phyloP scores from a whole-genome alignment of 2,329 filamentous ascomycete species.

The Xylariaceae sp. region DNA sequence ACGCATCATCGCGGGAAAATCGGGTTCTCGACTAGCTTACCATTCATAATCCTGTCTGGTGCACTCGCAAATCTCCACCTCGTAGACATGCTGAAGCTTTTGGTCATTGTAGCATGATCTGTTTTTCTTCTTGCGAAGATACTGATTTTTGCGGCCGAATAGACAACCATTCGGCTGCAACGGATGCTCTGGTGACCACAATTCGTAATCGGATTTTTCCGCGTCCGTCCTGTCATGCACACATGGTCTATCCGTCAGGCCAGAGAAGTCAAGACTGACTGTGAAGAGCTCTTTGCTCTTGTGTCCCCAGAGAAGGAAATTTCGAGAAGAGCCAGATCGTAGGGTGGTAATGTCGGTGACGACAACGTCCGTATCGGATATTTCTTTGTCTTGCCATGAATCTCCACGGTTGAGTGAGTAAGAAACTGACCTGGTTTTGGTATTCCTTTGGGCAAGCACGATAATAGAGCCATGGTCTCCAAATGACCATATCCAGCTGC shows the following conservation, averaged over 20 bases:
- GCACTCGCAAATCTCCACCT: constrained; percentile 81
- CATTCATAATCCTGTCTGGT: constrained; percentile 90
- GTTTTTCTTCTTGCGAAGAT: constrained; percentile 86
- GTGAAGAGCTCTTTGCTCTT: constrained; percentile 67
- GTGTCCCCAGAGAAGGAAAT: constrained; percentile 89
- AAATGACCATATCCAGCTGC: constrained; percentile 90
- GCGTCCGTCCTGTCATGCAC: constrained; percentile 65
- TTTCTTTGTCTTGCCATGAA: constrained; percentile 78
- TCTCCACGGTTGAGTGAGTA: constrained; percentile 84
- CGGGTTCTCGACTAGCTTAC: constrained; percentile 54
- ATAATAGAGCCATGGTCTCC: constrained; percentile 94
- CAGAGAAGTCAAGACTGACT: constrained; percentile 87
- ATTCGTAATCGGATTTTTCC: constrained; percentile 72
- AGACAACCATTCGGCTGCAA: constrained; percentile 79
- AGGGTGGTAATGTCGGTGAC: constrained; percentile 86
- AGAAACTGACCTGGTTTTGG: constrained; percentile 69
- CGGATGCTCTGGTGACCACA: constrained; percentile 90
- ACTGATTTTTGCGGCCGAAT: constrained; percentile 89
- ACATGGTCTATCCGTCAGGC: constrained; percentile 76
- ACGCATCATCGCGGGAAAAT: constrained; percentile 24
- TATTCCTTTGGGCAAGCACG: constrained; percentile 78
- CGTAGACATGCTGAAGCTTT: constrained; percentile 72
- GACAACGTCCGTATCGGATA: constrained; percentile 72
- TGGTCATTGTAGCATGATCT: constrained; percentile 82
- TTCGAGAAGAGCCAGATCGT: constrained; percentile 85